Percentiles rank a stretch among this genome's conserved stretches.
These are phyloP conservation scores for Talaromyces thailandensis DNA, from an alignment of 495 filamentous ascomycete species.

Conservation along the genomic window DNA sequence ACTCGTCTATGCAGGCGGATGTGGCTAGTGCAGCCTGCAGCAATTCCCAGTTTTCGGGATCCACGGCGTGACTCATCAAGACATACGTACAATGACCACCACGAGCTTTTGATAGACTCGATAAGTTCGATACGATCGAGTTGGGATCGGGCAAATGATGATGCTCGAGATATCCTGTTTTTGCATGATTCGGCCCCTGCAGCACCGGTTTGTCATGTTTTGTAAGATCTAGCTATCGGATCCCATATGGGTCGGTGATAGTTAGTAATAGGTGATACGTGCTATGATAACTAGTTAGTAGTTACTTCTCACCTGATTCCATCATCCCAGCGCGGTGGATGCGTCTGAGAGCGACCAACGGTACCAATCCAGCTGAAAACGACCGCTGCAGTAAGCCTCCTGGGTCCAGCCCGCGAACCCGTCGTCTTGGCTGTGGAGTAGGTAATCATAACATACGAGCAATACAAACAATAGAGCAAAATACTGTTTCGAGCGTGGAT, in stretches of 20 bases:
- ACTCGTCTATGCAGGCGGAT: background rate
- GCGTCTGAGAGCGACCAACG: background rate
- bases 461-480: too few species aligned
- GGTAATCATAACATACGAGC: background rate
- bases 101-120: background rate
- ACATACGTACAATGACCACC: background rate
- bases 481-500: background rate
- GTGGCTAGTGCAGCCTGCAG: background rate
- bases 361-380: constrained; percentile 6
- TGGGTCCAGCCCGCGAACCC: background rate
- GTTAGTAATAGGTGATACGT: background rate
- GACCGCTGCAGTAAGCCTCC: background rate
- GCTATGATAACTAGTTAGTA: too few species aligned
- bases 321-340: constrained; percentile 2
- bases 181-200: background rate
- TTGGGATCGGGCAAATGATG: background rate
- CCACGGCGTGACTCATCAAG: background rate
- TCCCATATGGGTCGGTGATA: background rate
- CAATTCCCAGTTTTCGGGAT: constrained; percentile 3
- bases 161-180: background rate
- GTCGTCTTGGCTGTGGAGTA: background rate
- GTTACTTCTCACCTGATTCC: background rate
- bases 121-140: background rate
- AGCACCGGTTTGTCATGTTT: background rate
- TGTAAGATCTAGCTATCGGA: constrained; percentile 2